Conservation (phyloP, 768 basidiomycete genomes). For the Clitopilus hobsonii region DNA sequence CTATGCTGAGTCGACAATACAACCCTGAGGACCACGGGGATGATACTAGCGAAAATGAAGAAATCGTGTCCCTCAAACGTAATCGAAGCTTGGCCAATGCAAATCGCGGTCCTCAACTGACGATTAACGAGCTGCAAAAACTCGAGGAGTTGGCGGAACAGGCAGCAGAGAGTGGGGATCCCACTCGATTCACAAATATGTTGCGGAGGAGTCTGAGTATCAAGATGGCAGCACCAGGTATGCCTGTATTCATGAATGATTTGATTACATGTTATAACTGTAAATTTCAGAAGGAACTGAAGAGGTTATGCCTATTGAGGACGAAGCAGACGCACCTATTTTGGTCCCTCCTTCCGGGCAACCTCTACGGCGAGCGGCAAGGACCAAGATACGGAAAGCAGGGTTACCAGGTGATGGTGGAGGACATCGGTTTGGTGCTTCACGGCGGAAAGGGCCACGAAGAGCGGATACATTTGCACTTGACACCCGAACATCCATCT, state of each 20-base stretch:
- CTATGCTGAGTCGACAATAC: slow-evolving; percentile 95
- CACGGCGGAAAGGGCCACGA: slow-evolving; percentile 29
- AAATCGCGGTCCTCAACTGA: slow-evolving; percentile 78
- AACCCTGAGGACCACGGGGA: slow-evolving; percentile 77
- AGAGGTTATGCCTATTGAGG: slow-evolving; percentile 59
- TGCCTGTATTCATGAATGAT: slow-evolving; percentile 24
- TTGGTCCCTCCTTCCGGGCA: slow-evolving; percentile 85
- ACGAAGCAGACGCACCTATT: slow-evolving; percentile 88
- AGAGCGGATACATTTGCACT: slow-evolving; percentile 21
- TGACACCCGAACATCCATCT: slow-evolving; percentile 57
- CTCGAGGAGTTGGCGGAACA: slow-evolving; percentile 92
- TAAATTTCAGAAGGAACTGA: slow-evolving; percentile 71
- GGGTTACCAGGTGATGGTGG: slow-evolving; percentile 70
- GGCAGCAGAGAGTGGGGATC: slow-evolving; percentile 78
- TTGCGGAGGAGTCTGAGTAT: slow-evolving; percentile 85
- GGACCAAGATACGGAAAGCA: slow-evolving; percentile 93
- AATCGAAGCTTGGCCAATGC: slow-evolving; percentile 65
- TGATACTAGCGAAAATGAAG: slow-evolving; percentile 58
- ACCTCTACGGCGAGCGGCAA: slow-evolving; percentile 85
- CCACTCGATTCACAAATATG: slow-evolving; percentile 70
- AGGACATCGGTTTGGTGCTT: slow-evolving; percentile 74
- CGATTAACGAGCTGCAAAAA: slow-evolving; percentile 90
- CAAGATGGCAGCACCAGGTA: slow-evolving; percentile 82
- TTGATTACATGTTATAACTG: slow-evolving; percentile 12
- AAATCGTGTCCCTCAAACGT: slow-evolving; percentile 62